A percentile compares a stretch with the other conserved stretches of the same genome.
These are phyloP conservation scores for Candida michaelii DNA, from an alignment of 805 yeast species.

Conservation along the genomic window DNA sequence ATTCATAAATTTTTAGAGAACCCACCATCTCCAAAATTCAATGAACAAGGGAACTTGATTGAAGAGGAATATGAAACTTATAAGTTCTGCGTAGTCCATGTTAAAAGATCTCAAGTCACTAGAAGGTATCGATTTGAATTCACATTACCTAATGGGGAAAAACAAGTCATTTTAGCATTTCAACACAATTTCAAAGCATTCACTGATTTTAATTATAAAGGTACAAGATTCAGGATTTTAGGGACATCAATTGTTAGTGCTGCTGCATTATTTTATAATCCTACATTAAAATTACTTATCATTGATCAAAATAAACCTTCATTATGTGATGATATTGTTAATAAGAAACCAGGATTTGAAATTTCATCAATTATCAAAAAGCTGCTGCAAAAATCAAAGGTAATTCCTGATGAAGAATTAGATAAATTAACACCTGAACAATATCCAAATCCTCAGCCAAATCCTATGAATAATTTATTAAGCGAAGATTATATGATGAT, in stretches of 20 bases:
- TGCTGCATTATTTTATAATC: conserved; percentile 29
- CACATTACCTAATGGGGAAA: conserved; percentile 15
- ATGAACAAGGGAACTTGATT: conserved; percentile 17
- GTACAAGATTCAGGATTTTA: conserved; percentile 37
- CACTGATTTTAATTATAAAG: conserved; percentile 37
- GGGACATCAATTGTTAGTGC: conserved; percentile 36
- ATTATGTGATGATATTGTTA: conserved; percentile 34
- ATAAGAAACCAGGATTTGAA: conserved; percentile 28
- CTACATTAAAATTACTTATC: conserved; percentile 31
- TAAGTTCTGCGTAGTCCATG: conserved; percentile 32
- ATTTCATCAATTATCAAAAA: conserved; percentile 12
- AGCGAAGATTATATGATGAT: conserved; percentile 13
- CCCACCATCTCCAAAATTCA: conserved; percentile 19
- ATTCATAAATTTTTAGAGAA: conserved; percentile 32
- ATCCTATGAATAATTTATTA: conserved; percentile 24
- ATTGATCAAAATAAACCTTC: conserved; percentile 36
- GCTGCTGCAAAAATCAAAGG: conserved; percentile 6
- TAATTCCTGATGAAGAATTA: conserved; percentile 6
- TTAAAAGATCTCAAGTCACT: conserved; percentile 26
- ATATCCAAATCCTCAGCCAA: conserved; percentile 34
- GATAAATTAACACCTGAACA: conserved; percentile 9
- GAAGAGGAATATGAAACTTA: conserved; percentile 31
- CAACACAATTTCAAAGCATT: conserved; percentile 38
- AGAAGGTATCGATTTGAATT: conserved; percentile 32
- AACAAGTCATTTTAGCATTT: conserved; percentile 26